Percentiles rank a stretch among this genome's conserved stretches.
These are phyloP conservation scores for Brassica cretica DNA, from an alignment of 345 rosid species.

Conservation along the genomic window DNA sequence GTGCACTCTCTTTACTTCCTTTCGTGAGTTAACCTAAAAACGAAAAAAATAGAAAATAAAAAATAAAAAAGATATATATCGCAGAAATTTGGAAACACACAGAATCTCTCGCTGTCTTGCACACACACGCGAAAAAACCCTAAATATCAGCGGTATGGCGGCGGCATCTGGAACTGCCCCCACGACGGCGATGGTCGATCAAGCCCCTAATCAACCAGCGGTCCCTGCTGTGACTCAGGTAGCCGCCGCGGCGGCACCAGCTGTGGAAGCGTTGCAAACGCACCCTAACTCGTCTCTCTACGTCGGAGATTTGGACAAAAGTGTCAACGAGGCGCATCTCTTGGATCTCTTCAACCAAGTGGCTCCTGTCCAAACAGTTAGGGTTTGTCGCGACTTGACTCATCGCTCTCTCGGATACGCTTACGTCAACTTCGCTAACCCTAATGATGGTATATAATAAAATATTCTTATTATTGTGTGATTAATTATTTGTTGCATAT, in stretches of 20 bases:
- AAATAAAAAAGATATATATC: background rate
- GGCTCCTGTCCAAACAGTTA: slow-evolving; percentile 51
- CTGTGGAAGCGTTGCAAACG: slow-evolving; percentile 8
- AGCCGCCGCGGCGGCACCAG: background rate
- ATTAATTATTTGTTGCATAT: background rate
- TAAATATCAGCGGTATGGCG: slow-evolving; percentile 34
- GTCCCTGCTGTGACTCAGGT: slow-evolving; percentile 14
- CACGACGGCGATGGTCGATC: slow-evolving; percentile 27
- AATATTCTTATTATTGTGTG: background rate
- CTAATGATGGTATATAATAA: slow-evolving; percentile 48
- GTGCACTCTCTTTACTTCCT: slow-evolving; percentile 17
- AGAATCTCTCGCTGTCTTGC: background rate
- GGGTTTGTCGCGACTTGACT: slow-evolving; percentile 63
- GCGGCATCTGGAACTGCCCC: slow-evolving; percentile 38
- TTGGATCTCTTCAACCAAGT: slow-evolving; percentile 56
- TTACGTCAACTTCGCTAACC: slow-evolving; percentile 61
- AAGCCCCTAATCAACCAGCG: slow-evolving; percentile 18
- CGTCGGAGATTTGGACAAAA: slow-evolving; percentile 67
- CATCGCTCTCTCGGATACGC: slow-evolving; percentile 65
- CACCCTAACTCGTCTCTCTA: slow-evolving; percentile 53
- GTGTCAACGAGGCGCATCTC: slow-evolving; percentile 52
- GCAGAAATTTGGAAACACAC: background rate
- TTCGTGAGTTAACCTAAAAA: slow-evolving; percentile 19
- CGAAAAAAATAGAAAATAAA: background rate
- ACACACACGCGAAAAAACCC: background rate